These are phyloP conservation scores for Penicillium coprophilum DNA, from an alignment of 495 filamentous ascomycete genomes.

Conservation along the genomic window DNA sequence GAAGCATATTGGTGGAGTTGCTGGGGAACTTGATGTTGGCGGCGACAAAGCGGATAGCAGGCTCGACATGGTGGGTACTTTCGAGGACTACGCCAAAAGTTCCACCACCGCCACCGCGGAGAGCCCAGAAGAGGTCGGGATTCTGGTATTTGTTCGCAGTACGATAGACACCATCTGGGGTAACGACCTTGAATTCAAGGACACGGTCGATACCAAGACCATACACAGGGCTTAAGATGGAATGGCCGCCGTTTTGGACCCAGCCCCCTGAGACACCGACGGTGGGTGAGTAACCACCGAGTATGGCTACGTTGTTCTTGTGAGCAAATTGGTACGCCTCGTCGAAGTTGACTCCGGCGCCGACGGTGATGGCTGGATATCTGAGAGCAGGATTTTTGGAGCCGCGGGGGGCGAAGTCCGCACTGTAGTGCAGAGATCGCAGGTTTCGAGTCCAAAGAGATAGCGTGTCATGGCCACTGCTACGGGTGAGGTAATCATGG, in stretches of 20 bases:
- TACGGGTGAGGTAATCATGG: conserved; percentile 52
- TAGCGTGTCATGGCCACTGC: conserved; percentile 50
- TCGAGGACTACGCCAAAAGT: conserved; percentile 54
- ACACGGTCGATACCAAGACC: conserved; percentile 52
- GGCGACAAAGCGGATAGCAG: neutral
- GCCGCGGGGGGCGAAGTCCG: neutral
- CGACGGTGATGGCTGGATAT: conserved; percentile 42
- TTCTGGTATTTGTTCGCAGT: conserved; percentile 44
- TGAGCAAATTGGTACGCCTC: conserved; percentile 44
- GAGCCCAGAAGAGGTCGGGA: conserved; percentile 51
- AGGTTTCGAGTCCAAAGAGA: conserved; percentile 56
- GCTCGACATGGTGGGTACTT: conserved; percentile 37
- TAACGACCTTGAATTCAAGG: conserved; percentile 45
- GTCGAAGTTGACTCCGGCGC: conserved; percentile 50
- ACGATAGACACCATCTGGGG: conserved; percentile 42
- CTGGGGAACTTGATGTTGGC: neutral
- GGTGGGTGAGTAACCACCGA: neutral
- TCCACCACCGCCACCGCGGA: conserved; percentile 56
- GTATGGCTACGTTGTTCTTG: conserved; percentile 22
- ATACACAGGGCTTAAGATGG: conserved; percentile 36
- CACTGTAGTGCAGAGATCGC: conserved; percentile 33
- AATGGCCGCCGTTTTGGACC: conserved; percentile 44
- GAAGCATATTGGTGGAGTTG: conserved; percentile 10
- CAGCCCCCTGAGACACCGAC: conserved; percentile 39
- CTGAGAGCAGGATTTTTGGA: neutral